phyloP scores from a whole-genome alignment of 495 filamentous ascomycete genomes.

The Hypoxylon rickii region DNA sequence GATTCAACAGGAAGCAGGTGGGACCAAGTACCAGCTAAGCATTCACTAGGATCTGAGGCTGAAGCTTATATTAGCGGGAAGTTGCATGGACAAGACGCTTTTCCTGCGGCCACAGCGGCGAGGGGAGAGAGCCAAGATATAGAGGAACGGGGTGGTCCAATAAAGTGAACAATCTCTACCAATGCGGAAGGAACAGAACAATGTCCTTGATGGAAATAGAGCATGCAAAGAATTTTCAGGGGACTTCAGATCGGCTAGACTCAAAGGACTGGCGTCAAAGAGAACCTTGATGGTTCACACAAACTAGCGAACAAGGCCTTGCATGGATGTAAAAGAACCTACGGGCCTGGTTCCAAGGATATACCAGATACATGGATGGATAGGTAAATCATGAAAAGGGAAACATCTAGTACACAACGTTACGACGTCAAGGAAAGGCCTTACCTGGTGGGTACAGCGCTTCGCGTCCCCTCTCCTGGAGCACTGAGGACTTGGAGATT shows the following conservation, averaged over 20 bases:
- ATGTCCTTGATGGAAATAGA: constrained; percentile 9
- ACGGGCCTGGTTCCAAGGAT: neutral
- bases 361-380: neutral
- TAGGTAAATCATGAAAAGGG: neutral
- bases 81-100: constrained; percentile 2
- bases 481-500: neutral
- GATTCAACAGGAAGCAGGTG: neutral
- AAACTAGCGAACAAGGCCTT: constrained; percentile 1
- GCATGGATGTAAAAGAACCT: neutral
- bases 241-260: constrained; percentile 6
- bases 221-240: neutral
- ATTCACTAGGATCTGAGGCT: constrained; percentile 8
- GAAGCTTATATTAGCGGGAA: constrained; percentile 10
- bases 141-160: neutral
- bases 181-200: constrained; percentile 13
- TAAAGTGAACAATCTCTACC: constrained; percentile 6
- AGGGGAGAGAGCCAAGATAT: constrained; percentile 4
- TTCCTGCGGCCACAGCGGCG: neutral
- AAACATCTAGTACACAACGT: neutral
- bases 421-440: neutral
- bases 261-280: constrained; percentile 3
- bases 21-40: constrained; percentile 2
- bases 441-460: constrained; percentile 15
- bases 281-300: constrained; percentile 30
- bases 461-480: constrained; percentile 1